Percentiles rank a stretch among this genome's conserved stretches.
Conservation (phyloP, 345 rosid genomes). For the Arabis alpina region DNA sequence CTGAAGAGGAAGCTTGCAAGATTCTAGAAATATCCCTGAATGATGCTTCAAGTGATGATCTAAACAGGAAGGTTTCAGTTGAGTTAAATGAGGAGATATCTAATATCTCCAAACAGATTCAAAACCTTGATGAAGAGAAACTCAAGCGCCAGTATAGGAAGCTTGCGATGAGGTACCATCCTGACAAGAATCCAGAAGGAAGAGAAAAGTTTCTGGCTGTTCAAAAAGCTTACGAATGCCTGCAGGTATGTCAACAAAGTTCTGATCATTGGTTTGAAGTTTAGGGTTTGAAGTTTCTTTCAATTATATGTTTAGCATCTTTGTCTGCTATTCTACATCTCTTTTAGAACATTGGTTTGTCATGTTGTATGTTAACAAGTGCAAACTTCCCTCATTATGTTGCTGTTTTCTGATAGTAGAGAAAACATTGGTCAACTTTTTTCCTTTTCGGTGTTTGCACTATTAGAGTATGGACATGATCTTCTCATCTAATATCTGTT, state of each 20-base stretch:
- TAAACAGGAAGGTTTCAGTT: constrained; percentile 44
- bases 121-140: constrained; percentile 98
- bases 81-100: constrained; percentile 58
- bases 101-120: constrained; percentile 81
- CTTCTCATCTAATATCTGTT: constrained; percentile 6
- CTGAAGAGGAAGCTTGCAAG: constrained; percentile 98
- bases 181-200: constrained; percentile 99
- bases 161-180: constrained; percentile 99
- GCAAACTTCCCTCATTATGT: constrained; percentile 17
- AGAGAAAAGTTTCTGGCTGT: constrained; percentile 98
- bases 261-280: constrained; percentile 13
- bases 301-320: constrained; percentile 12
- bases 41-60: constrained; percentile 67
- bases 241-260: constrained; percentile 65
- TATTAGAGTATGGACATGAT: constrained; percentile 10
- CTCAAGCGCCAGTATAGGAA: constrained; percentile 99
- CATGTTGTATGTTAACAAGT: constrained; percentile 10
- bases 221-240: constrained; percentile 97
- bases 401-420: constrained; percentile 9
- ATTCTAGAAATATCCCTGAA: constrained; percentile 87
- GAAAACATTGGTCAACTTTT: neutral
- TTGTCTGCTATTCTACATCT: constrained; percentile 5
- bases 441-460: constrained; percentile 15
- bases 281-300: constrained; percentile 15
- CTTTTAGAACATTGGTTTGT: constrained; percentile 27